These are phyloP conservation scores for Solanum ossicruentum DNA, from an alignment of 257 asterid species.

Conservation along the genomic window DNA sequence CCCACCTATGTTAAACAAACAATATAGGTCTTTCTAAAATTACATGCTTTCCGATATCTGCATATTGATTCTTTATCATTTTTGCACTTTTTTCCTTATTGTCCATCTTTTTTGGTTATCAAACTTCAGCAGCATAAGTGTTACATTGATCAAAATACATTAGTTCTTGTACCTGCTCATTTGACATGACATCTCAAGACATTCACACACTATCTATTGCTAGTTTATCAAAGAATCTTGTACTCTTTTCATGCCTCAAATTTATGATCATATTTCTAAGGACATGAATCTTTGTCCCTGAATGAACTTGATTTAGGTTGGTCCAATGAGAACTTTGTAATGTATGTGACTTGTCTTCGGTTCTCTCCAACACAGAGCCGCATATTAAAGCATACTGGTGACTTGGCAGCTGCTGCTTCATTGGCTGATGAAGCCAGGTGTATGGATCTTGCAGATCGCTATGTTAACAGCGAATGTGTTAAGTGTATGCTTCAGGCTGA, in stretches of 20 bases:
- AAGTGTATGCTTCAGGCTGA: conserved; percentile 99
- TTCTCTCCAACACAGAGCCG: conserved; percentile 55
- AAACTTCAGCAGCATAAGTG: background rate
- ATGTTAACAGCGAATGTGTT: conserved; percentile 89
- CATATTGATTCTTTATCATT: background rate
- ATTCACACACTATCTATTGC: background rate
- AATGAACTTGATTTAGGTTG: background rate
- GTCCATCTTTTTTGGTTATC: background rate
- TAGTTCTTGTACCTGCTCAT: background rate
- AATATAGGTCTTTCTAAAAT: background rate
- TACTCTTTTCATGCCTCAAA: background rate
- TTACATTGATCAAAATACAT: background rate
- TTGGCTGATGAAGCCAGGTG: conserved; percentile 98
- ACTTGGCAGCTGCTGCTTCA: conserved; percentile 76
- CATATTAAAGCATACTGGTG: conserved; percentile 94
- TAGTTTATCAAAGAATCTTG: background rate
- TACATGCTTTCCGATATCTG: background rate
- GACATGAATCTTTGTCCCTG: background rate
- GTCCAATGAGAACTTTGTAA: background rate
- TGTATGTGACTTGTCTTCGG: background rate
- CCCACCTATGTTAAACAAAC: background rate
- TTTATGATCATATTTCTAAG: background rate
- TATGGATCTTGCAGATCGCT: conserved; percentile 99
- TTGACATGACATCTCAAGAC: background rate
- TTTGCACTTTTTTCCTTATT: background rate